Percentiles rank a stretch among this genome's conserved stretches.
Conservation (phyloP, 345 rosid genomes). For the Jatropha curcas region DNA sequence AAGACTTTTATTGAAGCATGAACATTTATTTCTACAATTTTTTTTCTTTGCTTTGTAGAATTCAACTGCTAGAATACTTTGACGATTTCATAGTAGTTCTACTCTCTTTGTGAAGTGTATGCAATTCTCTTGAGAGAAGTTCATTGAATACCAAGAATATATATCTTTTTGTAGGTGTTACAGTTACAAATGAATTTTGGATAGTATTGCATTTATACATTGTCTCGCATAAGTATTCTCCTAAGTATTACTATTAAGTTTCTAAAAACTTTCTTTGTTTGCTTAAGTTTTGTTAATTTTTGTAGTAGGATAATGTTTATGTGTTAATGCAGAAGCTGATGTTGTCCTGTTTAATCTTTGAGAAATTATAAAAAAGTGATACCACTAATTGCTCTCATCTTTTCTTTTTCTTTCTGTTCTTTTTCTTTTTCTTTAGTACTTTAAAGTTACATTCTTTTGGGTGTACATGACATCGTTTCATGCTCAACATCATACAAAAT, state of each 20-base stretch:
- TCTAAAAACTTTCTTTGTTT: no score
- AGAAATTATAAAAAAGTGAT: no score
- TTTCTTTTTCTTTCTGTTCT: no score
- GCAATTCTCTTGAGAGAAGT: background rate
- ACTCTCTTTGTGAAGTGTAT: background rate
- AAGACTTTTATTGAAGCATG: conserved; percentile 62
- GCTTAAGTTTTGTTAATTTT: background rate
- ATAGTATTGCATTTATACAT: background rate
- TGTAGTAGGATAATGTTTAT: background rate
- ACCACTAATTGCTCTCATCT: no score
- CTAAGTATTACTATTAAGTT: no score
- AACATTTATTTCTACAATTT: background rate
- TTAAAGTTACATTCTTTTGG: no score
- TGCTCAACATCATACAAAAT: no score
- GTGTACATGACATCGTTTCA: no score
- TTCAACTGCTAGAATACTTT: background rate
- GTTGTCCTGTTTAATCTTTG: background rate
- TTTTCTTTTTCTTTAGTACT: no score
- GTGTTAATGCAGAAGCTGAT: background rate
- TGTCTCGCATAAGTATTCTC: background rate
- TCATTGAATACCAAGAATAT: background rate
- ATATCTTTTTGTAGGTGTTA: no score
- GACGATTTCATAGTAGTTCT: background rate
- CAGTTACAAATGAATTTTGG: background rate
- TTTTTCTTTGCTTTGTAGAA: background rate